A percentile compares a stretch with the other conserved stretches of the same genome.
These are phyloP conservation scores for Colletotrichum sp. DNA, from an alignment of 2,329 filamentous ascomycete genomes.

Conservation along the genomic window DNA sequence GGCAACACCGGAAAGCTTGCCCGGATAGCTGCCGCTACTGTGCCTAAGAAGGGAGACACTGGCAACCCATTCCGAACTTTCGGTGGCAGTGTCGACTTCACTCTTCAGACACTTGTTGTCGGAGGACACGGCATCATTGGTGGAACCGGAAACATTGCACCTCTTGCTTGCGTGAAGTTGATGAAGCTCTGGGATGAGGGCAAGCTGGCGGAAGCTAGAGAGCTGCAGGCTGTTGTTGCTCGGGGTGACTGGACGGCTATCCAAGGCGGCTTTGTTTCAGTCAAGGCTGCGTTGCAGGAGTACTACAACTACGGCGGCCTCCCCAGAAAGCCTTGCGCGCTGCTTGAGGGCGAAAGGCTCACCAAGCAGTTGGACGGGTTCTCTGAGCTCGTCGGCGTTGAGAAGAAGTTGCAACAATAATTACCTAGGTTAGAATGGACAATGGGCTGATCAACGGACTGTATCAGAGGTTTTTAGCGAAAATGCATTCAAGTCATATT, in stretches of 20 bases:
- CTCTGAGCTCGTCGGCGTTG: constrained; percentile 29
- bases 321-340: constrained; percentile 55
- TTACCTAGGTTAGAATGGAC: not conserved
- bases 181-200: constrained; percentile 65
- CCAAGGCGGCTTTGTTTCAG: constrained; percentile 70
- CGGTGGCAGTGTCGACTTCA: constrained; percentile 77
- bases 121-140: constrained; percentile 76
- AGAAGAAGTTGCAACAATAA: constrained; percentile 21
- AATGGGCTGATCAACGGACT: too few relatives aligned
- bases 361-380: constrained; percentile 30
- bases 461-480: not conserved
- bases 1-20: constrained; percentile 68
- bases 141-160: constrained; percentile 74
- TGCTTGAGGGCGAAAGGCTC: constrained; percentile 30
- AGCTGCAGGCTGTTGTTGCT: constrained; percentile 68
- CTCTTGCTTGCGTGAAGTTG: constrained; percentile 66
- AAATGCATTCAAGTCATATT: not conserved
- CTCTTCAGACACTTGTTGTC: constrained; percentile 70
- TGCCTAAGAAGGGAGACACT: constrained; percentile 12
- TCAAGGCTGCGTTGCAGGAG: constrained; percentile 67
- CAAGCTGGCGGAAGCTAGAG: constrained; percentile 61
- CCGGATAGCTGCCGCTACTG: constrained; percentile 47
- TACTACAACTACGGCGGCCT: constrained; percentile 69
- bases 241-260: constrained; percentile 74
- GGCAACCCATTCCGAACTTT: constrained; percentile 64